Percentiles rank a stretch among this genome's conserved stretches.
Evolutionary conservation across 1,139 yeast genomes (phyloP).

Genomic region (Hyphopichia pseudoburtonii): DNA sequence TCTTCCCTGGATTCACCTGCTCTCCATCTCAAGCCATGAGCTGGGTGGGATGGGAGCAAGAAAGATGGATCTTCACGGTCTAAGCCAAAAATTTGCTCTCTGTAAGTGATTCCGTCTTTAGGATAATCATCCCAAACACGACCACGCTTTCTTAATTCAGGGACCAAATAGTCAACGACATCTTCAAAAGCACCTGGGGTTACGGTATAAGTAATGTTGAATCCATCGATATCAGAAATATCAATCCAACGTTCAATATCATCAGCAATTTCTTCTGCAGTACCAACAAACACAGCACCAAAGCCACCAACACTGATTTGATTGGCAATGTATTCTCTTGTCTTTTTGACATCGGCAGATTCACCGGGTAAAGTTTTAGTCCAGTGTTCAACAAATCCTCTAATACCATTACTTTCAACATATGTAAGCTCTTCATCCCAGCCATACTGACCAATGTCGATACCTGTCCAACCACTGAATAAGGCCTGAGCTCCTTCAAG

Average conservation of each 20-base stretch:
- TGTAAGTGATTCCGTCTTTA: constrained; percentile 18
- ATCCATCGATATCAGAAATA: constrained; percentile 29
- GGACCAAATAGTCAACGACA: constrained; percentile 25
- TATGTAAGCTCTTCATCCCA: constrained; percentile 28
- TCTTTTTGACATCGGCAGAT: constrained; percentile 22
- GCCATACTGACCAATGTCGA: constrained; percentile 30
- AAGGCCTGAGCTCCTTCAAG: constrained; percentile 40
- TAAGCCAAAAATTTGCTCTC: constrained; percentile 27
- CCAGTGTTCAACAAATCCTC: constrained; percentile 31
- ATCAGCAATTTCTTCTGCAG: constrained; percentile 25
- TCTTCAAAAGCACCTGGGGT: constrained; percentile 29
- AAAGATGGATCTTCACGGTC: constrained; percentile 22
- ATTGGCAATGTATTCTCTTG: constrained; percentile 25
- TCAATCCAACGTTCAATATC: constrained; percentile 32
- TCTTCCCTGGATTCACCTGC: constrained; percentile 36
- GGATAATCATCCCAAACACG: constrained; percentile 31
- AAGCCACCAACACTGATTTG: constrained; percentile 31
- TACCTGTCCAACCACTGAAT: constrained; percentile 38
- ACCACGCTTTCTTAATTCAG: constrained; percentile 25
- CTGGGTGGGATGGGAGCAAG: constrained; percentile 32
- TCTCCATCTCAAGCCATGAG: constrained; percentile 40
- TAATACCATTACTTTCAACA: constrained; percentile 29
- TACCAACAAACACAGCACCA: constrained; percentile 27
- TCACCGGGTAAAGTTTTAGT: constrained; percentile 30
- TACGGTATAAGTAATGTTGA: constrained; percentile 28